Conservation (phyloP, 2,329 filamentous ascomycete genomes). For the Cylindrodendrum hubeiense region DNA sequence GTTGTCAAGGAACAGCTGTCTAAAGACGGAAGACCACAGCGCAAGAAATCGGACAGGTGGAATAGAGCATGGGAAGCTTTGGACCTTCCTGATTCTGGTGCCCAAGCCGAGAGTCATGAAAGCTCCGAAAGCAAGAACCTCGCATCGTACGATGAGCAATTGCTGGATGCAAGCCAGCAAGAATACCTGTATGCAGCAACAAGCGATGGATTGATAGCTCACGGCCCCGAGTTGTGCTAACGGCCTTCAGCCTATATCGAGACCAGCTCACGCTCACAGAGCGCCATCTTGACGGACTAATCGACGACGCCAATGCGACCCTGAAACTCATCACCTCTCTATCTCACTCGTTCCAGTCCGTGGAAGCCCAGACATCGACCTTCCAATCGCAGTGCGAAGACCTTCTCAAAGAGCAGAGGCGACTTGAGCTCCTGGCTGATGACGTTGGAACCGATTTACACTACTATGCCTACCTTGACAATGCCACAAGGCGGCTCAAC, state of each 20-base stretch:
- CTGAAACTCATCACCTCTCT: constrained; percentile 82
- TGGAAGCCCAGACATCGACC: constrained; percentile 90
- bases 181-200: constrained; percentile 78
- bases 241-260: constrained; percentile 72
- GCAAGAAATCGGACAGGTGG: constrained; percentile 54
- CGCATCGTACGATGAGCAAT: constrained; percentile 67
- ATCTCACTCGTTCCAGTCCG: constrained; percentile 86
- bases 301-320: constrained; percentile 81
- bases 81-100: constrained; percentile 45
- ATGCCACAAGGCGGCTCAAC: constrained; percentile 89
- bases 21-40: constrained; percentile 60
- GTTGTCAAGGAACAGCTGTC: constrained; percentile 69
- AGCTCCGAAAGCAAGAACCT: constrained; percentile 37
- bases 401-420: constrained; percentile 83
- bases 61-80: constrained; percentile 66
- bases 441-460: constrained; percentile 91
- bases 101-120: constrained; percentile 41
- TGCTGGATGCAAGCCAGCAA: constrained; percentile 86
- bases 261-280: constrained; percentile 86
- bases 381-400: constrained; percentile 95
- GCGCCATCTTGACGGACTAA: constrained; percentile 82
- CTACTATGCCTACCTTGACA: constrained; percentile 95
- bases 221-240: constrained; percentile 44
- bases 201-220: not conserved
- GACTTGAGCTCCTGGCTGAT: constrained; percentile 82